These are phyloP conservation scores for Coffea humblotiana DNA, from an alignment of 305 asterid genomes.

Conservation along the genomic window DNA sequence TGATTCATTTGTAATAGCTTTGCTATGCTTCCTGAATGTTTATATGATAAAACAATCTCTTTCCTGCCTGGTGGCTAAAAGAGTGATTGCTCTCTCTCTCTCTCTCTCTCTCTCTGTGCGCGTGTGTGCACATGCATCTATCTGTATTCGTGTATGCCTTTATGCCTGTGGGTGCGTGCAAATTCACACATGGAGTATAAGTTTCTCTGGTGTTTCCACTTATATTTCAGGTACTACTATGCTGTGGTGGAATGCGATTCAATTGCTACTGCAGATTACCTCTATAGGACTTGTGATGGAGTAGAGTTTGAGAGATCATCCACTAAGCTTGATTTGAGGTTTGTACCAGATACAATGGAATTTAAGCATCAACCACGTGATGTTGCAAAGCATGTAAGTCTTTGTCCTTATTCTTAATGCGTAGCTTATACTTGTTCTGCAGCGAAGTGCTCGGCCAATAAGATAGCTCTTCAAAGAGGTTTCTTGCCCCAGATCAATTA, in stretches of 20 bases:
- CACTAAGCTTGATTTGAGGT: constrained; percentile 83
- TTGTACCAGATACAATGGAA: constrained; percentile 84
- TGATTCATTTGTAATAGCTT: neutral
- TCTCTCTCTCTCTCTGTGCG: neutral
- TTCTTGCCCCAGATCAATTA: neutral
- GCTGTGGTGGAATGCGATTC: constrained; percentile 92
- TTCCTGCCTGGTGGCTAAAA: neutral
- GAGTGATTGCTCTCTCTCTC: neutral
- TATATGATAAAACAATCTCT: neutral
- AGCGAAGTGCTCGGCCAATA: neutral
- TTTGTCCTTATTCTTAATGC: constrained; percentile 2
- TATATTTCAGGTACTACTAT: constrained; percentile 63
- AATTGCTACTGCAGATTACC: constrained; percentile 76
- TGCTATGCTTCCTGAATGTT: neutral
- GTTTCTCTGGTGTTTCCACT: neutral
- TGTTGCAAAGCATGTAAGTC: constrained; percentile 72
- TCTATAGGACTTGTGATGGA: constrained; percentile 81
- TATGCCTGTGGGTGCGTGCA: neutral
- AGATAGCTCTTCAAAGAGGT: neutral
- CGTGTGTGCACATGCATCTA: too few relatives aligned
- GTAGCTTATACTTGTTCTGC: neutral
- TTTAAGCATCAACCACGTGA: constrained; percentile 81
- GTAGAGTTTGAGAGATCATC: constrained; percentile 91
- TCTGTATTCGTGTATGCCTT: neutral
- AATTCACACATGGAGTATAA: neutral